Conservation (phyloP, 176 grass and related monocot species). For the Canna indica region DNA sequence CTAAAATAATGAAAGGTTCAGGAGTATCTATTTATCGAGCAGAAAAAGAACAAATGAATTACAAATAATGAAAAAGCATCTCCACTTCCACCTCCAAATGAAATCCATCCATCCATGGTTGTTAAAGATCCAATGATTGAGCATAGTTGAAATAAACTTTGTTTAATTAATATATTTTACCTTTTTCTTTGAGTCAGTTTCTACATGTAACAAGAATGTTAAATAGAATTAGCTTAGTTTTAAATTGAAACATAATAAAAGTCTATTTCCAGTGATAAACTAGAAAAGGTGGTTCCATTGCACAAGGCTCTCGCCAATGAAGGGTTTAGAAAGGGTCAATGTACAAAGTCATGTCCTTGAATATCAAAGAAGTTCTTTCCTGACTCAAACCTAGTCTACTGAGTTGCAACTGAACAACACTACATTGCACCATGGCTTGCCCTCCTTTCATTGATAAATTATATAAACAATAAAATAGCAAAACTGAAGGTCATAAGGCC, state of each 20-base stretch:
- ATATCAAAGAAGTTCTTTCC: too few relatives aligned
- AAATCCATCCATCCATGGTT: too few relatives aligned
- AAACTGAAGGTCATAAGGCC: neutral
- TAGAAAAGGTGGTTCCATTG: too few relatives aligned
- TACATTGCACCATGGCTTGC: too few relatives aligned
- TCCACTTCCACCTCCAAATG: too few relatives aligned
- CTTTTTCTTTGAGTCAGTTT: neutral
- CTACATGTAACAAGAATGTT: neutral
- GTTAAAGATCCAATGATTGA: neutral
- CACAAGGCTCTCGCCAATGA: too few relatives aligned
- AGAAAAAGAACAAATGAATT: neutral
- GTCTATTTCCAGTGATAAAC: neutral
- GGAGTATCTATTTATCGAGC: neutral
- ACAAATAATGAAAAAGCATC: neutral
- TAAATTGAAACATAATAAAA: neutral
- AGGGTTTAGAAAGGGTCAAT: too few relatives aligned
- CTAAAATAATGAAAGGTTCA: neutral
- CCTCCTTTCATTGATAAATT: neutral
- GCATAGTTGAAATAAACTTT: too few relatives aligned
- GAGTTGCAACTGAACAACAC: too few relatives aligned
- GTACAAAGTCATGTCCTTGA: too few relatives aligned
- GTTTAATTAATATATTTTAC: neutral
- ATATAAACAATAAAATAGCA: neutral
- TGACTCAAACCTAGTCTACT: too few relatives aligned
- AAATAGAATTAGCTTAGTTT: too few relatives aligned